Evolutionary conservation across 2,329 filamentous ascomycete species (phyloP).

Genomic region (Dothistroma pini): DNA sequence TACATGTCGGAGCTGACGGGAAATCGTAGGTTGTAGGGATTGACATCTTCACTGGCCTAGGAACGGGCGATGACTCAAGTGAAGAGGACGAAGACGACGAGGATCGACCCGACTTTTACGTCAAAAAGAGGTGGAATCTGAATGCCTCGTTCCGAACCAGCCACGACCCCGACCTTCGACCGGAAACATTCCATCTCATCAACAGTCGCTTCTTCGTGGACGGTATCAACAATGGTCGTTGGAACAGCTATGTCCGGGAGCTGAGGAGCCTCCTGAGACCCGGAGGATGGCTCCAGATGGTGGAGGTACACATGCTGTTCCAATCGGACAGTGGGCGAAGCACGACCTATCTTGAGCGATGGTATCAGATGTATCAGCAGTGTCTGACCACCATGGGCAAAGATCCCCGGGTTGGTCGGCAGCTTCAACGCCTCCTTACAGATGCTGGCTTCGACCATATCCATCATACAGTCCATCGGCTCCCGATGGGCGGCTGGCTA

Average conservation of each 20-base stretch:
- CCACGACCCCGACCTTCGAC: constrained; percentile 19
- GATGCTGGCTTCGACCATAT: constrained; percentile 19
- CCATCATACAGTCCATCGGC: background rate
- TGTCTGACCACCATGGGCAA: constrained; percentile 21
- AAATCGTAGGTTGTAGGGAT: constrained; percentile 30
- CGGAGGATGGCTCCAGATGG: constrained; percentile 82
- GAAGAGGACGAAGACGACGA: constrained; percentile 23
- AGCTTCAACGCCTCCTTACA: background rate
- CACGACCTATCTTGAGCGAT: constrained; percentile 21
- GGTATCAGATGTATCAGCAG: constrained; percentile 26
- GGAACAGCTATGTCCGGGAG: constrained; percentile 72
- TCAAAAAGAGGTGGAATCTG: constrained; percentile 34
- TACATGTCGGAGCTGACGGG: constrained; percentile 2
- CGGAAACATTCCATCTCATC: constrained; percentile 71
- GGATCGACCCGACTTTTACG: constrained; percentile 25
- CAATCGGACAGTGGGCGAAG: constrained; percentile 64
- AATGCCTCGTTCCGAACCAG: constrained; percentile 31
- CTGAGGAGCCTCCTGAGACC: constrained; percentile 68
- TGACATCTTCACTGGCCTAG: constrained; percentile 32
- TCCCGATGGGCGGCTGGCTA: constrained; percentile 18
- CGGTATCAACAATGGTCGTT: constrained; percentile 69
- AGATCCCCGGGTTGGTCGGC: constrained; percentile 9
- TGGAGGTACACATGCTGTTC: constrained; percentile 80
- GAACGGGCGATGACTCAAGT: constrained; percentile 23
- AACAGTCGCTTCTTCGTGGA: constrained; percentile 71